A percentile compares a stretch with the other conserved stretches of the same genome.
Conservation (phyloP, 2,329 filamentous ascomycete genomes). For the Pseudogymnoascus sp. region DNA sequence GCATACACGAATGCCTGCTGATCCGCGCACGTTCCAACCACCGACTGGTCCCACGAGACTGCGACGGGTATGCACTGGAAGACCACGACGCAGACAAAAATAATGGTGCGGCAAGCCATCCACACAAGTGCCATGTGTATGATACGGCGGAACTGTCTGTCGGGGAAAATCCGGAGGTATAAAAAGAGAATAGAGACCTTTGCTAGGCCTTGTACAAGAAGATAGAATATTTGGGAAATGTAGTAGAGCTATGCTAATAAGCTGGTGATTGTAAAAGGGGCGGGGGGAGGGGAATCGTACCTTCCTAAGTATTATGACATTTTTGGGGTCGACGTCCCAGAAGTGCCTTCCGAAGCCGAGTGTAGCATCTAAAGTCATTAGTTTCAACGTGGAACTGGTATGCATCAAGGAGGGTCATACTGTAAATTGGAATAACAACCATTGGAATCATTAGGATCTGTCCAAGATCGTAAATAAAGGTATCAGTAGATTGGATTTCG, state of each 20-base stretch:
- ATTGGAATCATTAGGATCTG: slow-evolving; percentile 19
- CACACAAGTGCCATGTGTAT: slow-evolving; percentile 14
- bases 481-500: background rate
- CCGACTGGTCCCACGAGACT: slow-evolving; percentile 17
- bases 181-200: slow-evolving; percentile 21
- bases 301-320: slow-evolving; percentile 16
- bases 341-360: slow-evolving; percentile 19
- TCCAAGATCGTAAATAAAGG: background rate
- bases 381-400: background rate
- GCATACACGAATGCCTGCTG: slow-evolving; percentile 59
- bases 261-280: background rate
- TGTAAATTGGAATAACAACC: slow-evolving; percentile 15
- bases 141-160: slow-evolving; percentile 12
- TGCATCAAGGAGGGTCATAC: slow-evolving; percentile 10
- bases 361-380: slow-evolving; percentile 12
- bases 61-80: slow-evolving; percentile 22
- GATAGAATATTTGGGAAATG: slow-evolving; percentile 18
- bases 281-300: slow-evolving; percentile 2
- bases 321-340: slow-evolving; percentile 16
- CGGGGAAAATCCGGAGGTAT: slow-evolving; percentile 19
- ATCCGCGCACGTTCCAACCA: slow-evolving; percentile 44
- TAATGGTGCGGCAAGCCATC: slow-evolving; percentile 11
- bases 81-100: slow-evolving; percentile 14
- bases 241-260: slow-evolving; percentile 18
- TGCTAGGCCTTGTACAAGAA: slow-evolving; percentile 17